phyloP scores from a whole-genome alignment of 176 grass and related monocot genomes.

The Musa schizocarpa region DNA sequence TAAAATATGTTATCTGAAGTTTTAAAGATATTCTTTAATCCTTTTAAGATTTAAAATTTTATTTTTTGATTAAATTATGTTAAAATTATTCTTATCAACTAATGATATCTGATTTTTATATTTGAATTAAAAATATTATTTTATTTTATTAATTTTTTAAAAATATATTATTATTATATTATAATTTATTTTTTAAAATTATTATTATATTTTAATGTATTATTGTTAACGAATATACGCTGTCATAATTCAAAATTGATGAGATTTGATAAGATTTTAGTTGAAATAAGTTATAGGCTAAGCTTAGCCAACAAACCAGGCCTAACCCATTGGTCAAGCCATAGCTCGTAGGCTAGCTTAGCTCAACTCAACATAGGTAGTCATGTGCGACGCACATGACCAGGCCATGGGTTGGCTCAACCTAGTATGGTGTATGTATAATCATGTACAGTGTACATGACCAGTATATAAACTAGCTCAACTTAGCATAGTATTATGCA shows the following conservation, averaged over 20 bases:
- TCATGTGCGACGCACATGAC: too few relatives aligned
- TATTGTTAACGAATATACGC: not conserved
- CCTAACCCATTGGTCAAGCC: too few relatives aligned
- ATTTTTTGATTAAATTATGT: too few relatives aligned
- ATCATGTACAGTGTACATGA: too few relatives aligned
- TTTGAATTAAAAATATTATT: not conserved
- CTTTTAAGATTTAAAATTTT: too few relatives aligned
- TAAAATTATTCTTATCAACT: not conserved
- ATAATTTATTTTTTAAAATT: not conserved
- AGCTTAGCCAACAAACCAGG: too few relatives aligned
- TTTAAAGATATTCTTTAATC: too few relatives aligned
- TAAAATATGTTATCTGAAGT: too few relatives aligned
- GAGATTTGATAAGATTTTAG: not conserved
- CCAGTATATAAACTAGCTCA: fast-evolving
- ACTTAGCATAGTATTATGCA: fast-evolving
- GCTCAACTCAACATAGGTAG: too few relatives aligned
- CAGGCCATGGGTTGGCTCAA: fast-evolving
- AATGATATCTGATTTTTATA: not conserved
- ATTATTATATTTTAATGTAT: not conserved
- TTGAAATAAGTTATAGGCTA: not conserved
- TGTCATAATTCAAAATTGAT: not conserved
- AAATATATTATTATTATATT: not conserved
- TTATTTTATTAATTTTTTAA: not conserved
- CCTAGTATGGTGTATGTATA: too few relatives aligned
- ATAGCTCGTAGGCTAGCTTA: too few relatives aligned